These are phyloP conservation scores for Quercus aquifolioides DNA, from an alignment of 306 rosid species.

Conservation along the genomic window DNA sequence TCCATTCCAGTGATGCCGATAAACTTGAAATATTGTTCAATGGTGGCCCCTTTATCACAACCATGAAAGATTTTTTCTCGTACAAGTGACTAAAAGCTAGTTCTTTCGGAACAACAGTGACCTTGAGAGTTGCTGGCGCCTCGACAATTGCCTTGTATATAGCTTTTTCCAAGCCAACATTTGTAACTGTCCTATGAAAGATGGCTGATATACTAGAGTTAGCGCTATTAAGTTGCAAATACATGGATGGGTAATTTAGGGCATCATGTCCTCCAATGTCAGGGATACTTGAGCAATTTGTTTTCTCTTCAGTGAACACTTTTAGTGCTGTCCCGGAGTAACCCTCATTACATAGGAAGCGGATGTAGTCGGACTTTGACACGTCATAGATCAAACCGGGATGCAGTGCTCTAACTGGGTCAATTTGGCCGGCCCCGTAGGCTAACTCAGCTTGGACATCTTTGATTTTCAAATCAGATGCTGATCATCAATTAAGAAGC, in stretches of 20 bases:
- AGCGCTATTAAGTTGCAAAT: slow-evolving; percentile 12
- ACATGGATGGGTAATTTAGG: slow-evolving; percentile 77
- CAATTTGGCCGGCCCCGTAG: slow-evolving; percentile 67
- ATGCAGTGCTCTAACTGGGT: slow-evolving; percentile 43
- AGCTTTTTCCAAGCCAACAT: slow-evolving; percentile 47
- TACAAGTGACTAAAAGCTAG: slow-evolving; percentile 13
- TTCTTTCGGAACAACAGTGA: slow-evolving; percentile 48
- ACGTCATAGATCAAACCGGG: slow-evolving; percentile 67
- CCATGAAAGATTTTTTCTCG: slow-evolving; percentile 46
- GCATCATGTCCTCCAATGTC: slow-evolving; percentile 33
- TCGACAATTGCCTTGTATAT: slow-evolving; percentile 43
- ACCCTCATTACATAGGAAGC: slow-evolving; percentile 56
- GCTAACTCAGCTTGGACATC: slow-evolving; percentile 35
- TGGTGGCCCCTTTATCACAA: slow-evolving; percentile 38
- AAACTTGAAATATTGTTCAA: slow-evolving; percentile 7
- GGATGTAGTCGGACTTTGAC: slow-evolving; percentile 27
- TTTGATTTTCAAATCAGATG: slow-evolving; percentile 31
- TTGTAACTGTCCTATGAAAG: slow-evolving; percentile 51
- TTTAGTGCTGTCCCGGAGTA: slow-evolving; percentile 41
- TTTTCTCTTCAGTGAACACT: no score
- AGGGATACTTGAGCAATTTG: not conserved
- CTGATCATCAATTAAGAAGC: slow-evolving; percentile 38
- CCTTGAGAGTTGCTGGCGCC: not conserved
- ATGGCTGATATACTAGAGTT: slow-evolving; percentile 39
- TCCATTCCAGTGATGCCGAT: slow-evolving; percentile 58